Conservation (phyloP, 2,329 filamentous ascomycete genomes). For the Purpureocillium lavendulum region DNA sequence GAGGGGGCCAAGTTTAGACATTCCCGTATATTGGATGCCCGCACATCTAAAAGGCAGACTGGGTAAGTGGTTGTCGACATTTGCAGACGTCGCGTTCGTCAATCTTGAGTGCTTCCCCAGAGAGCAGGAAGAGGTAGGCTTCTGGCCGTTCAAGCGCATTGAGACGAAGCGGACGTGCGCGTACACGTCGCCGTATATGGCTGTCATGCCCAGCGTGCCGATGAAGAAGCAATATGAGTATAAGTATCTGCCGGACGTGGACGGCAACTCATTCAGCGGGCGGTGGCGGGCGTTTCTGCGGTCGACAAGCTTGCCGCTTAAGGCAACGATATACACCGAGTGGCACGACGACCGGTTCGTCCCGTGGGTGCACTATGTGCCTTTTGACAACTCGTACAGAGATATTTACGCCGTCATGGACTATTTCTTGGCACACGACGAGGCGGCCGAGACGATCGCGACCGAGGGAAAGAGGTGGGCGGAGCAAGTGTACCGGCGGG, state of each 20-base stretch:
- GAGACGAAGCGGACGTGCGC: neutral
- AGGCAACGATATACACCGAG: slow-evolving; percentile 53
- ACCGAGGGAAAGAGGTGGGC: slow-evolving; percentile 43
- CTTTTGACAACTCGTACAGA: slow-evolving; percentile 49
- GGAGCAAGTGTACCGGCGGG: slow-evolving; percentile 39
- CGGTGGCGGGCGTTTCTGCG: slow-evolving; percentile 43
- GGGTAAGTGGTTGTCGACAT: neutral
- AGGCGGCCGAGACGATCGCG: slow-evolving; percentile 39
- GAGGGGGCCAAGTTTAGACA: neutral
- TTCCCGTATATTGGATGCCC: too few relatives aligned
- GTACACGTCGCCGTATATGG: neutral
- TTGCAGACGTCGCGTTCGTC: neutral
- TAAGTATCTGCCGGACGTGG: slow-evolving; percentile 53
- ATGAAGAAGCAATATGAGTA: slow-evolving; percentile 28
- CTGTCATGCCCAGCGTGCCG: slow-evolving; percentile 1
- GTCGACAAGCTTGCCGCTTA: slow-evolving; percentile 48
- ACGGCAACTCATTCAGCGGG: slow-evolving; percentile 46
- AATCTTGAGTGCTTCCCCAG: neutral
- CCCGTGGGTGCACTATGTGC: slow-evolving; percentile 55
- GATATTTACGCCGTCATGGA: slow-evolving; percentile 50
- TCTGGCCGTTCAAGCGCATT: neutral
- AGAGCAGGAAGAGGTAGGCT: neutral
- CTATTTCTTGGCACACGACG: slow-evolving; percentile 38
- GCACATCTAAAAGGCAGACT: too few relatives aligned
- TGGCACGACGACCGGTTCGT: slow-evolving; percentile 55